Base-by-base conservation (phyloP, 345 rosid species). In the Hibiscus trionum region DNA sequence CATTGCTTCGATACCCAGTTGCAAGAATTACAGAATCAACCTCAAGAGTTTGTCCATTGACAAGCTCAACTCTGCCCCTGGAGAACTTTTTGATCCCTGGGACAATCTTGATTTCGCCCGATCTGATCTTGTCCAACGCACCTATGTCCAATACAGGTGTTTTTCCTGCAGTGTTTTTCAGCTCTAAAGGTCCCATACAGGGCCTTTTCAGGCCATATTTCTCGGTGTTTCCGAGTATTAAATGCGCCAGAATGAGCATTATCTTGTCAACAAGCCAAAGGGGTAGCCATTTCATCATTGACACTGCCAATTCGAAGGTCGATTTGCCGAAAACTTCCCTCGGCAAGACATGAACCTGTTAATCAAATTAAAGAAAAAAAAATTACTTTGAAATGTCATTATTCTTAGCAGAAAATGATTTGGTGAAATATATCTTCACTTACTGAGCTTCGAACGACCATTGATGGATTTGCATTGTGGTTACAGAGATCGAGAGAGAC, bases 1-100 rank as follows among this genome's bases (percentile, higher is more conserved):
- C 98, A 64, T 91, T 93, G 91, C 98, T 93, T 60, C 97, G 77
- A 55, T 93, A 93, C 3, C 98, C 98, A 11, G 98, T 93, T 57
- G 98, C 98, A 46, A 93, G 83, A 82, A 93, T 53, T 7, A 90
- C 87, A 16, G 95, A 84, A 70, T 91, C 98, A 60, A 93, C 75
- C 62, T 85, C 84, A 10, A 84, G 86, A 26, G 42, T 79, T 77
- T 86, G 52, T 0, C 97, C 88, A 78, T 90, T 80, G 2, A 87
- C 77, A 27, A 93, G 87, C 91, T 88, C 88, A 5, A 88, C 98
- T 74, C 50, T 77, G 49, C 84, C 84, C 17, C 58, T 55, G 7
- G 72, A 75, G 71, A 93, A 89, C 72, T 60, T 86, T 72, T 82
- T 87, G 83, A 93, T 85, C 46, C 88, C 97, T 0, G 91, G 88